phyloP scores from a whole-genome alignment of 441 rosid genomes.

The Pelargonium cotyledonis region DNA sequence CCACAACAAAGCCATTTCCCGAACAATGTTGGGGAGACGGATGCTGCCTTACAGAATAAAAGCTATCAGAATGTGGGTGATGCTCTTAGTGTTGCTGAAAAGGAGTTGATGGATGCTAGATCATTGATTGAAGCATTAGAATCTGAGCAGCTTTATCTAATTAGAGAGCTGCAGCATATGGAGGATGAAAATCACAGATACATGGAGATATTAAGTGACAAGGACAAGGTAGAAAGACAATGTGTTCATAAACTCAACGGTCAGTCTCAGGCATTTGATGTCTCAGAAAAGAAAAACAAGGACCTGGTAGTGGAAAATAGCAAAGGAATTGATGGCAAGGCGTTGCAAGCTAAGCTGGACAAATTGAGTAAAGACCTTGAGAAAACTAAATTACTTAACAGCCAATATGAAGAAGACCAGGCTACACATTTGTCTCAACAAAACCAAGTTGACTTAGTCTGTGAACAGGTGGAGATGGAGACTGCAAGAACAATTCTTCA shows the following conservation, averaged over 20 bases:
- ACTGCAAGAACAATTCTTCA: slow-evolving; percentile 74
- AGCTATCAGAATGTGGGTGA: slow-evolving; percentile 24
- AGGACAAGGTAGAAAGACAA: slow-evolving; percentile 31
- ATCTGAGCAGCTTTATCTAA: slow-evolving; percentile 34
- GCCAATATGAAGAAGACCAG: slow-evolving; percentile 50
- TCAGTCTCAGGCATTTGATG: slow-evolving; percentile 24
- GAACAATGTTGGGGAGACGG: neutral
- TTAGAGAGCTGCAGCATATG: slow-evolving; percentile 38
- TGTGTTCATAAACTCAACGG: slow-evolving; percentile 25
- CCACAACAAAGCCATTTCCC: too few species aligned
- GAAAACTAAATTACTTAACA: slow-evolving; percentile 47
- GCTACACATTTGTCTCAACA: slow-evolving; percentile 50
- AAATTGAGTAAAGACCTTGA: slow-evolving; percentile 58
- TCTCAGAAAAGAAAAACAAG: slow-evolving; percentile 25
- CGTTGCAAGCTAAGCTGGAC: slow-evolving; percentile 47
- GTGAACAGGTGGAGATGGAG: slow-evolving; percentile 85
- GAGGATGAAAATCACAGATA: slow-evolving; percentile 42
- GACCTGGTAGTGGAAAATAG: slow-evolving; percentile 23
- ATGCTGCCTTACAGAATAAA: slow-evolving; percentile 29
- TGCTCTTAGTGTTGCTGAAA: slow-evolving; percentile 26
- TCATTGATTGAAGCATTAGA: slow-evolving; percentile 36
- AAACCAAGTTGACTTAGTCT: slow-evolving; percentile 54
- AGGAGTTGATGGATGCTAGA: slow-evolving; percentile 38
- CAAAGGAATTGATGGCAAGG: slow-evolving; percentile 32
- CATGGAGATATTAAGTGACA: slow-evolving; percentile 34